Evolutionary conservation across 345 rosid species (phyloP), one percentile per base, ranked within the genome.

Genomic region (Arabidopsis arenosa): DNA sequence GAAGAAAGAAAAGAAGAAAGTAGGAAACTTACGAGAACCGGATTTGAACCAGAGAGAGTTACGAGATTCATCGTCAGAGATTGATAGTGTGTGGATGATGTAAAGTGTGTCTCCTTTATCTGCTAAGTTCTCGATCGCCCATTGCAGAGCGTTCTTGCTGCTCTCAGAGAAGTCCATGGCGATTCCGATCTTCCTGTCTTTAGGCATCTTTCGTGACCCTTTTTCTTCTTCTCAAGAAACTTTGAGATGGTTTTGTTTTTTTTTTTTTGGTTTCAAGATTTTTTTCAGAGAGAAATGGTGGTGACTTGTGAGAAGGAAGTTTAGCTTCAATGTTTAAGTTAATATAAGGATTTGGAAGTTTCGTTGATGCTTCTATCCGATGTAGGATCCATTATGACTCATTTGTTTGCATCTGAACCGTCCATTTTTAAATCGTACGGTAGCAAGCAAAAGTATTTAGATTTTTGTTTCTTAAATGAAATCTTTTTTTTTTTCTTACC

Each of bases 81-180:
- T 43, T 37, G 80, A 83, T 51, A 83, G 87, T 78, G 94, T 68
- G 81, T 90, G 93, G 84, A 95, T 80, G 79, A 95, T 65, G 66
- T 63, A 84, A 51, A 95, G 77, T 12, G 88, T 84, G 65, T 95
- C 99, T n/a, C 89, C 91, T 72, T 80, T 85, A 49, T 93, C 87
- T 0, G 87, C 91, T 68, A 95, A 85, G 82, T 92, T 95, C 7
- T 90, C 77, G 3, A 93, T 63, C 4, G 98, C 93, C 99, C 99
- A 95, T 68, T 80, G 64, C 6, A 95, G 84, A 73, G 99, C 99
- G 63, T 78, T 77, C 83, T 90, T 95, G 94, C 99, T 95, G 88
- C 96, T 89, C 41, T 55, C 75, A 0, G 99, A 95, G 89, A 90
- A 95, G 68, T 95, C 99, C 98, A 95, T 77, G 7, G 97, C 98